Evolutionary conservation across 1,284 basidiomycete species (phyloP).

Genomic region (Waitea zeae): DNA sequence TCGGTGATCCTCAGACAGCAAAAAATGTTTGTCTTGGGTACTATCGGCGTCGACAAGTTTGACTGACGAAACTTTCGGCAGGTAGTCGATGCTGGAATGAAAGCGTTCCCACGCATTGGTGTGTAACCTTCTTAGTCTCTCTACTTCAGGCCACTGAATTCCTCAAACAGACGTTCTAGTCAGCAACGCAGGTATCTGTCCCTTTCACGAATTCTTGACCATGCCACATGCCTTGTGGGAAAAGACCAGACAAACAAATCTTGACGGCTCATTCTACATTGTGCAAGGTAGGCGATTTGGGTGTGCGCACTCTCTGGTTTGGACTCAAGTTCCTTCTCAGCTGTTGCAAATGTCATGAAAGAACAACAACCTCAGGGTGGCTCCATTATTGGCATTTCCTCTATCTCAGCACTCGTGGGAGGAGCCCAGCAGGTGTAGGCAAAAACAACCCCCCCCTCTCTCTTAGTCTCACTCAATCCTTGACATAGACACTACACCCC

Average conservation of each 20-base stretch:
- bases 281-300: constrained; percentile 32
- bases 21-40: constrained; percentile 21
- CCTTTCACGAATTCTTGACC: constrained; percentile 64
- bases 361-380: constrained; percentile 53
- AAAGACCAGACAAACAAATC: constrained; percentile 54
- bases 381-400: constrained; percentile 59
- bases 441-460: not conserved
- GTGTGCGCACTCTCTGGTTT: not conserved
- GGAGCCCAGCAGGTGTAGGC: constrained; percentile 52
- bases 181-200: constrained; percentile 72
- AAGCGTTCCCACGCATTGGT: constrained; percentile 51
- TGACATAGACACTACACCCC: constrained; percentile 57
- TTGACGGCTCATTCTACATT: constrained; percentile 67
- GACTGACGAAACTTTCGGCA: too few relatives aligned
- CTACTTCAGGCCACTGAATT: not conserved
- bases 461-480: not conserved
- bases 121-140: constrained; percentile 10
- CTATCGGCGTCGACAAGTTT: constrained; percentile 1
- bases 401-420: constrained; percentile 65
- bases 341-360: constrained; percentile 67
- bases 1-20: constrained; percentile 43
- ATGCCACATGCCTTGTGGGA: constrained; percentile 59
- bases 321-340: constrained; percentile 15
- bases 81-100: constrained; percentile 43
- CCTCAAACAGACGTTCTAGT: constrained; percentile 25